These are phyloP conservation scores for Ceratocystis huliohia DNA, from an alignment of 2,329 filamentous ascomycete genomes.

Conservation along the genomic window DNA sequence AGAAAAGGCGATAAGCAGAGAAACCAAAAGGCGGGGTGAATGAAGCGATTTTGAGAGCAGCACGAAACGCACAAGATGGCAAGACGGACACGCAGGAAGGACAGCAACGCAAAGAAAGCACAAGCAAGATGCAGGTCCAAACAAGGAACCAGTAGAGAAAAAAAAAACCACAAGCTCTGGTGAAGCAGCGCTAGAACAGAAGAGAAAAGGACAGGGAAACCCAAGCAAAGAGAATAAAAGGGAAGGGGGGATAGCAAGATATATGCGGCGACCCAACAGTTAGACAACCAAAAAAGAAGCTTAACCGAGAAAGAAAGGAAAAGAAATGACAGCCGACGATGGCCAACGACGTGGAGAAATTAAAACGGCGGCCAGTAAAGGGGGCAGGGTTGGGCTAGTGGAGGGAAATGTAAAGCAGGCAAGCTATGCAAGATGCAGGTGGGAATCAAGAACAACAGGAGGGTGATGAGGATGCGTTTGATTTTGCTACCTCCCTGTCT, in stretches of 20 bases:
- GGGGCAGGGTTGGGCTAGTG: constrained; percentile 8
- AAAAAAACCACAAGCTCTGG: constrained; percentile 15
- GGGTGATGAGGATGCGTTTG: background rate
- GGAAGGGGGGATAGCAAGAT: constrained; percentile 18
- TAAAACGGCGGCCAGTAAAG: constrained; percentile 4
- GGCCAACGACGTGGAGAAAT: constrained; percentile 8
- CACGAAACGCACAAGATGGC: constrained; percentile 19
- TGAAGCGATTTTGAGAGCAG: constrained; percentile 14
- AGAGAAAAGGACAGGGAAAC: constrained; percentile 17
- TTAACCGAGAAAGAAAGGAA: constrained; percentile 20
- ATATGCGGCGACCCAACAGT: constrained; percentile 7
- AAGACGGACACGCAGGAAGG: constrained; percentile 17
- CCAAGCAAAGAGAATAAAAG: constrained; percentile 10
- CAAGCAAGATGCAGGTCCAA: constrained; percentile 14
- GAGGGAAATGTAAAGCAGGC: background rate
- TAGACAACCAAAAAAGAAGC: constrained; percentile 20
- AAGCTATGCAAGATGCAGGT: background rate
- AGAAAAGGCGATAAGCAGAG: background rate
- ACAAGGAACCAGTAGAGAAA: constrained; percentile 24
- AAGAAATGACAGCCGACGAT: constrained; percentile 12
- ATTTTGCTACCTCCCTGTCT: background rate
- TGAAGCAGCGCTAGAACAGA: constrained; percentile 13
- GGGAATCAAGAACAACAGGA: background rate
- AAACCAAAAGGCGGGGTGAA: constrained; percentile 12
- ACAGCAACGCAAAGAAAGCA: constrained; percentile 17